phyloP scores from a whole-genome alignment of 225 moss, liverwort and hornwort genomes.

The Pleurozium schreberi region DNA sequence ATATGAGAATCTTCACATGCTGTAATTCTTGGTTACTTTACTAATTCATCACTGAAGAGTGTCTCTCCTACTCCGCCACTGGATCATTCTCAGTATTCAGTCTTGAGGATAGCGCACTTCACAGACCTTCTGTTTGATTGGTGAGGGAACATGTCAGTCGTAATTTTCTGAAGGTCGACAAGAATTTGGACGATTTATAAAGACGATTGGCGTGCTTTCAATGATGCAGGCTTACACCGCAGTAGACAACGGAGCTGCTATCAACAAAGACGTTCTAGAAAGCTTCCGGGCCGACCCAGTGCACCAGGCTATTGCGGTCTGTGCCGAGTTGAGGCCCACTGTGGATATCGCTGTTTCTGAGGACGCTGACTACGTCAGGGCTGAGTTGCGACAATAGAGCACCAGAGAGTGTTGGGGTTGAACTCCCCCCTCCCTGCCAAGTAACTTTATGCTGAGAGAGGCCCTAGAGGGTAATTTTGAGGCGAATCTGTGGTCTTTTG shows the following conservation, averaged over 20 bases:
- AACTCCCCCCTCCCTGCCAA: background rate
- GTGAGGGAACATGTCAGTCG: background rate
- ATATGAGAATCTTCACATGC: background rate
- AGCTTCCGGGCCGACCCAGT: constrained; percentile 80
- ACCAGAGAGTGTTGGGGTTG: background rate
- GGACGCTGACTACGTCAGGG: constrained; percentile 83
- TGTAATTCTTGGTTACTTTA: background rate
- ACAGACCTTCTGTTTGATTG: background rate
- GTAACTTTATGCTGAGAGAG: background rate
- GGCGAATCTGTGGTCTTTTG: background rate
- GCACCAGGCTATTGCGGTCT: constrained; percentile 77
- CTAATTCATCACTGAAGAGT: background rate
- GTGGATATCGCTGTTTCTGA: constrained; percentile 85
- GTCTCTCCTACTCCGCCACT: background rate
- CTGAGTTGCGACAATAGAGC: constrained; percentile 74
- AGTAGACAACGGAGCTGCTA: constrained; percentile 62
- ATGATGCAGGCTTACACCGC: constrained; percentile 69
- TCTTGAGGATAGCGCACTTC: background rate
- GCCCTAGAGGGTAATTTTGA: constrained; percentile 13
- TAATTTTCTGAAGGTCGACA: background rate
- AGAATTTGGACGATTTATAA: background rate
- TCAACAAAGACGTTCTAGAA: constrained; percentile 72
- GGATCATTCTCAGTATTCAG: background rate
- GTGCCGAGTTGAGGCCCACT: constrained; percentile 86
- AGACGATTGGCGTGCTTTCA: background rate